A percentile compares a stretch with the other conserved stretches of the same genome.
Evolutionary conservation across 2,329 filamentous ascomycete genomes (phyloP).

Genomic region (Cladophialophora chaetospira): DNA sequence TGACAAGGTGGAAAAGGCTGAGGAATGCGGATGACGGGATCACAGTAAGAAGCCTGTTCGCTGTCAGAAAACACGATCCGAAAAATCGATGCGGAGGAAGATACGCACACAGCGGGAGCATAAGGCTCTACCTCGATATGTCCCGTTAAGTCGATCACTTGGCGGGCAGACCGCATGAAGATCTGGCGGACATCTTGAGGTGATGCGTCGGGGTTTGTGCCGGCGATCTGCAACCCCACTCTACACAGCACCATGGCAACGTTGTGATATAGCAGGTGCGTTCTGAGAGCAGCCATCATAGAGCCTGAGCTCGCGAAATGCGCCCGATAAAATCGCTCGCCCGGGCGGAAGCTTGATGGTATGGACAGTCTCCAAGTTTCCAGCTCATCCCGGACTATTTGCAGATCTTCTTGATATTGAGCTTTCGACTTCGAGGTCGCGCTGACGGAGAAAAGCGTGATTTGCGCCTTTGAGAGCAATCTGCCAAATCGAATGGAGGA

Average conservation of each 20-base stretch:
- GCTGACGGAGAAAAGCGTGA: slow-evolving; percentile 41
- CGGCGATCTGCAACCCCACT: slow-evolving; percentile 35
- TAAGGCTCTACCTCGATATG: slow-evolving; percentile 41
- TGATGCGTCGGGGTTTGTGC: slow-evolving; percentile 17
- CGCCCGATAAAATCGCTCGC: slow-evolving; percentile 30
- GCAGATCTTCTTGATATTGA: slow-evolving; percentile 30
- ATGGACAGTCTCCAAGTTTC: slow-evolving; percentile 40
- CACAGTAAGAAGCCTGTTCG: slow-evolving; percentile 35
- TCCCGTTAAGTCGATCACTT: slow-evolving; percentile 39
- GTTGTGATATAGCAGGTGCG: slow-evolving; percentile 39
- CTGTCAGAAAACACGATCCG: slow-evolving; percentile 5
- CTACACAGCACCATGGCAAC: slow-evolving; percentile 39
- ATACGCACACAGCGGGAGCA: slow-evolving; percentile 40
- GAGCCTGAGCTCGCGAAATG: slow-evolving; percentile 23
- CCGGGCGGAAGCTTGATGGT: slow-evolving; percentile 38
- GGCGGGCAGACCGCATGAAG: slow-evolving; percentile 39
- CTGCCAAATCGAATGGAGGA: slow-evolving; percentile 37
- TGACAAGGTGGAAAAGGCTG: slow-evolving; percentile 46
- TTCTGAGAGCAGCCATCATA: slow-evolving; percentile 34
- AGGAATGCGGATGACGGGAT: slow-evolving; percentile 45
- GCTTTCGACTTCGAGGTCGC: slow-evolving; percentile 33
- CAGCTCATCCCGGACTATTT: slow-evolving; percentile 33
- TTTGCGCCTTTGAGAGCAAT: slow-evolving; percentile 40
- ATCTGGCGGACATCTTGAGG: slow-evolving; percentile 30
- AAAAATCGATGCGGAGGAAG: not conserved